Evolutionary conservation across 345 rosid species (phyloP).

Genomic region (Zanthoxylum bungeanum): DNA sequence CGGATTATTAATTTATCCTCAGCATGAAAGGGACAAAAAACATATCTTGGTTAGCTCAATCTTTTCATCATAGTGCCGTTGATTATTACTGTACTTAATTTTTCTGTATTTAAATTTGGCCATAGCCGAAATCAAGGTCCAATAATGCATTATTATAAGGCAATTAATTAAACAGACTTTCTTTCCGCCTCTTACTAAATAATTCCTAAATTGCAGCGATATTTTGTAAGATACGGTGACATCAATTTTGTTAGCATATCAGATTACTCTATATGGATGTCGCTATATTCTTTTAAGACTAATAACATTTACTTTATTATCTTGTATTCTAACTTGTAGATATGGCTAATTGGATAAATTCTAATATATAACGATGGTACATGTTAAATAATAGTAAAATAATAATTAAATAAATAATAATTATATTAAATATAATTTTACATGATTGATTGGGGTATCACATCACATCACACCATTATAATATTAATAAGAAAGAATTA

Average conservation of each 20-base stretch:
- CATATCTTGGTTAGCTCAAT: not conserved
- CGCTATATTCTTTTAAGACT: not conserved
- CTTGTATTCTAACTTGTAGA: not conserved
- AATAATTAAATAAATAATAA: too few species aligned
- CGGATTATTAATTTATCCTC: not conserved
- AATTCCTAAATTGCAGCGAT: conserved; percentile 1
- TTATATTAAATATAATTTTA: too few species aligned
- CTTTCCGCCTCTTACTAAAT: not conserved
- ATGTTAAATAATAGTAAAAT: too few species aligned
- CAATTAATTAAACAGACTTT: not conserved
- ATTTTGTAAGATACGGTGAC: conserved; percentile 1
- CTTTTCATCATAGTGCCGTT: not conserved
- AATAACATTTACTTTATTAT: not conserved
- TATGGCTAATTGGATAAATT: too few species aligned
- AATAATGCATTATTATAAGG: not conserved
- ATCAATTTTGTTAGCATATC: not conserved
- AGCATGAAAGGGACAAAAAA: not conserved
- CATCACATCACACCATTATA: too few species aligned
- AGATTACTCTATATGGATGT: not conserved
- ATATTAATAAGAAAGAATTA: too few species aligned
- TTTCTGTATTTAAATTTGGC: too few species aligned
- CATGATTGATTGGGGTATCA: too few species aligned
- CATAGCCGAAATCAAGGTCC: not conserved
- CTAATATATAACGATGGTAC: too few species aligned
- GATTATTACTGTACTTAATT: not conserved